Evolutionary conservation across 1,139 yeast species (phyloP).

Genomic region (Pichia sp.): DNA sequence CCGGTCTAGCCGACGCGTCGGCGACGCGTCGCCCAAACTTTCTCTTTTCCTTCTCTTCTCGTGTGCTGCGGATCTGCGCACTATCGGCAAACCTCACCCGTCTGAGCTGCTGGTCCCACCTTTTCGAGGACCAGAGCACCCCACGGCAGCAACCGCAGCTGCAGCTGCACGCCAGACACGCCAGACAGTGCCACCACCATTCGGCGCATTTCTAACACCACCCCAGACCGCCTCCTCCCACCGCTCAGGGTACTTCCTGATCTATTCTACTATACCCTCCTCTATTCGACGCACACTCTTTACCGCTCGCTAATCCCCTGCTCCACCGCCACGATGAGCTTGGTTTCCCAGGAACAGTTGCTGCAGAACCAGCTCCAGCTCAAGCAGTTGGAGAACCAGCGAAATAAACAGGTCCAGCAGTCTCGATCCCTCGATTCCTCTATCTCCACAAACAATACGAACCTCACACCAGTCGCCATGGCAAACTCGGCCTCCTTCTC

Average conservation of each 20-base stretch:
- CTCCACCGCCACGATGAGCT: conserved; percentile 23
- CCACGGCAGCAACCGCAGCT: no score
- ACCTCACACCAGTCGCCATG: conserved; percentile 1
- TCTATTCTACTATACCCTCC: not conserved
- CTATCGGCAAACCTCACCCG: not conserved
- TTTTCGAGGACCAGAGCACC: no score
- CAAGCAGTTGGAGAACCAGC: conserved; percentile 35
- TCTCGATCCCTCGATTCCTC: conserved; percentile 30
- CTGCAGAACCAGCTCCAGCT: conserved; percentile 32
- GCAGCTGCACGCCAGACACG: no score
- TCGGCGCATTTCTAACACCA: no score
- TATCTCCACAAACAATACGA: conserved; percentile 4
- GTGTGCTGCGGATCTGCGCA: not conserved
- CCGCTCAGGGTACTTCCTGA: no score
- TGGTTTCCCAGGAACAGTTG: conserved; percentile 33
- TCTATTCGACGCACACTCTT: not conserved
- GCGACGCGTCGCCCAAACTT: no score
- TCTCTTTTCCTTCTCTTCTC: not conserved
- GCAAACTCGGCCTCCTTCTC: not conserved
- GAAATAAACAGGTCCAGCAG: conserved; percentile 36
- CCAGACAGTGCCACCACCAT: no score
- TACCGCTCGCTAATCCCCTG: not conserved
- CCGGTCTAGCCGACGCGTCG: no score
- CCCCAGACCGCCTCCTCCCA: no score
- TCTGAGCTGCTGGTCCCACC: not conserved